phyloP scores from a whole-genome alignment of 2,329 filamentous ascomycete species.

The Colletotrichum melonis region DNA sequence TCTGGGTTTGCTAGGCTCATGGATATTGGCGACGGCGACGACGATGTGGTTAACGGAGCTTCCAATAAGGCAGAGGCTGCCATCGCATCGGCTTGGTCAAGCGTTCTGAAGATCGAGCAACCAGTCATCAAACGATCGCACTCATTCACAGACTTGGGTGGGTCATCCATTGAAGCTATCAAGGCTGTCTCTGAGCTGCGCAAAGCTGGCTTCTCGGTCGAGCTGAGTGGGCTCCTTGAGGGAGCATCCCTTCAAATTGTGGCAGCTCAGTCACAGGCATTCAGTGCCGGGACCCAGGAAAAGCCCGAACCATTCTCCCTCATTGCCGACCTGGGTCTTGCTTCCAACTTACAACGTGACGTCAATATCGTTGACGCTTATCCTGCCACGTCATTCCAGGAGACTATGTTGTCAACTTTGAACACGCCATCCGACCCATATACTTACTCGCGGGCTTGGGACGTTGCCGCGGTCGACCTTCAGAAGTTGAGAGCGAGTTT shows the following conservation, averaged over 20 bases:
- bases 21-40: background rate
- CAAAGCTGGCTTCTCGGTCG: background rate
- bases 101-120: conserved; percentile 28
- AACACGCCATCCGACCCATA: conserved; percentile 28
- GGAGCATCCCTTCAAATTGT: background rate
- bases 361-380: conserved; percentile 36
- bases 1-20: background rate
- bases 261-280: background rate
- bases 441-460: conserved; percentile 37
- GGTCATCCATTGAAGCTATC: conserved; percentile 38
- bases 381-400: conserved; percentile 41
- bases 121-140: conserved; percentile 16
- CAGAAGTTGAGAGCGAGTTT: conserved; percentile 22
- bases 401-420: conserved; percentile 34
- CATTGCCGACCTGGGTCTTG: background rate
- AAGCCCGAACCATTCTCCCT: conserved; percentile 33
- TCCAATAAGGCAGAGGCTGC: conserved; percentile 6
- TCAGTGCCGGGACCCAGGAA: background rate
- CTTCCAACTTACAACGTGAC: background rate
- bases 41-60: no score
- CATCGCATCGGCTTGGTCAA: conserved; percentile 28
- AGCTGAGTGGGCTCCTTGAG: background rate
- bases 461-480: conserved; percentile 28
- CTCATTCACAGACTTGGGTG: conserved; percentile 36
- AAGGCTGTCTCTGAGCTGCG: conserved; percentile 19